Base-by-base conservation (phyloP, 352 stramenopile genomes). In the Nothophytophthora sp. region DNA sequence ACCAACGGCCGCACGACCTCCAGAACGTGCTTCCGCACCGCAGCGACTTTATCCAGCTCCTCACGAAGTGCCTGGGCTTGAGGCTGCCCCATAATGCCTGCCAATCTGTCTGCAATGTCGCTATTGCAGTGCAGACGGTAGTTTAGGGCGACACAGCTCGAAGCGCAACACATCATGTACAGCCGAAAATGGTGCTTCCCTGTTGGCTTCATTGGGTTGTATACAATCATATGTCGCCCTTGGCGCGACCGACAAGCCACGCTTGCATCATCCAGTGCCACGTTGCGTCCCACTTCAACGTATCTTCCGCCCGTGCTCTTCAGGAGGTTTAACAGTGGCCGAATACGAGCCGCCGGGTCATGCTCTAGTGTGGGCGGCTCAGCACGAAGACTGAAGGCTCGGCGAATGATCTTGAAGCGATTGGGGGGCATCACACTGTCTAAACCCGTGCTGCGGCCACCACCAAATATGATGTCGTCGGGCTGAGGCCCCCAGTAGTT, bases 161-260 rank as follows among this genome's bases (percentile, higher is more conserved):
- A 64, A 16, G 65, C 37, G 24, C 65, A 71, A 11, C 66, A 69
- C 30, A 50, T 34, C 48, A 55, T 57, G 36, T 75, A 70, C 10
- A 75, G 30, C 40, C 56, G 56, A 33, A 70, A 75, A 35, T 76
- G 61, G 23, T 64, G 67, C 32, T 72, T 69, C 2, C 61, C 66
- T 27, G 18, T 42, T 12, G 64, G 55, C 25, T 74, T 70, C n/a
- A 28, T 36, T 4, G 55, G 40, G 24, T 70, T 74, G 38, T 55
- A 67, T 15, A 63, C 35, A 24, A 74, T 67, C 4, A 63, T 11
- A 50, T 63, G 40, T 0, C 59, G 59, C 28, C 25, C 58, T 40
- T 33, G 64, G 11, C 50, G 56, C 12, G 59, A 67, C 23, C 59
- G 33, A 11, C 43, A 60, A 20, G 64, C 59, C 16, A 64, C 44